phyloP scores from a whole-genome alignment of 495 filamentous ascomycete species.

The Aspergillus saccharolyticus region DNA sequence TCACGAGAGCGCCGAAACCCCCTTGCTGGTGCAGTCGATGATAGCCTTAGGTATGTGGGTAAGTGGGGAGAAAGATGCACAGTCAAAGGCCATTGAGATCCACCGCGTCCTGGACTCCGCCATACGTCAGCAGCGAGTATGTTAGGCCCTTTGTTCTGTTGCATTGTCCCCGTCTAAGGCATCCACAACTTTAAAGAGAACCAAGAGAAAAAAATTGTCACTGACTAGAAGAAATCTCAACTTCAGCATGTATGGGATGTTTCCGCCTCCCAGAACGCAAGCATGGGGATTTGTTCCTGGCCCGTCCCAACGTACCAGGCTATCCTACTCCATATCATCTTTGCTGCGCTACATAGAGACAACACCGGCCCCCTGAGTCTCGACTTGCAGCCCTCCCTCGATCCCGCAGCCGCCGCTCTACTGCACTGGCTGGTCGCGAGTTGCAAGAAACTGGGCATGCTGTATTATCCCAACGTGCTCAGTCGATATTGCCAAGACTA shows the following conservation, averaged over 20 bases:
- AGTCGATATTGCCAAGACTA: constrained; percentile 10
- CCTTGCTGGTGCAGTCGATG: constrained; percentile 28
- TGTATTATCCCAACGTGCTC: constrained; percentile 28
- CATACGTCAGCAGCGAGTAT: constrained; percentile 25
- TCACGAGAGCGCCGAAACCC: constrained; percentile 12
- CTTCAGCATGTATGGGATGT: constrained; percentile 29
- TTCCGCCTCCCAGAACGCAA: constrained; percentile 10
- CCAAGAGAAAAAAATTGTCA: too few relatives aligned
- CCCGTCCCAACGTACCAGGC: constrained; percentile 31
- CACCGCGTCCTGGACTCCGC: constrained; percentile 20
- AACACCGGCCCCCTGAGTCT: constrained; percentile 3
- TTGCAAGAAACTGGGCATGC: constrained; percentile 27
- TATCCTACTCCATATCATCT: constrained; percentile 29
- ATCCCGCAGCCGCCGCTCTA: constrained; percentile 9
- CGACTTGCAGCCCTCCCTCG: constrained; percentile 18
- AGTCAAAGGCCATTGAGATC: constrained; percentile 21
- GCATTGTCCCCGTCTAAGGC: too few relatives aligned
- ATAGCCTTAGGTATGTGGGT: constrained; percentile 27
- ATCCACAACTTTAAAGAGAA: too few relatives aligned
- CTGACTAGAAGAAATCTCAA: constrained; percentile 2
- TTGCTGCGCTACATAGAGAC: constrained; percentile 11
- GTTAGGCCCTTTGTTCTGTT: neutral
- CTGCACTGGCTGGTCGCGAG: constrained; percentile 23
- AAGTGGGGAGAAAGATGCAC: constrained; percentile 10
- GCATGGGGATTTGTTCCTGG: constrained; percentile 16